A percentile compares a stretch with the other conserved stretches of the same genome.
These are phyloP conservation scores for Neonectria magnoliae DNA, from an alignment of 2,329 filamentous ascomycete genomes.

Conservation along the genomic window DNA sequence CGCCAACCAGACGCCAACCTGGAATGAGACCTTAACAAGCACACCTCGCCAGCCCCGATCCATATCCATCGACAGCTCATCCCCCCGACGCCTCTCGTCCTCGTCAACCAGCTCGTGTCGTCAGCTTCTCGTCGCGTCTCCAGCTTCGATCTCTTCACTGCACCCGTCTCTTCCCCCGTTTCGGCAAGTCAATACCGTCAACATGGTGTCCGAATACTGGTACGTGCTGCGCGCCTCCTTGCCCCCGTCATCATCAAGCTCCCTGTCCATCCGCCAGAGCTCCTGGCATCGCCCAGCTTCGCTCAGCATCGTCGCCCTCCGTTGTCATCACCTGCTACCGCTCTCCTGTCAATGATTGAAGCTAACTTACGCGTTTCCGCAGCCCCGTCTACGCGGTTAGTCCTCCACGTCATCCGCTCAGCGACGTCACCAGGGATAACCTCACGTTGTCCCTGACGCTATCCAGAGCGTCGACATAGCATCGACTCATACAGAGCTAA, in stretches of 20 bases:
- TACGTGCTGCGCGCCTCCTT: slow-evolving; percentile 63
- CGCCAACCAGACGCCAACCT: slow-evolving; percentile 52
- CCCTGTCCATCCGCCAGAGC: slow-evolving; percentile 44
- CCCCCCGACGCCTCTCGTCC: slow-evolving; percentile 29
- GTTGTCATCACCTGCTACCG: slow-evolving; percentile 16
- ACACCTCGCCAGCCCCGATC: slow-evolving; percentile 43
- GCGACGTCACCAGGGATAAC: slow-evolving; percentile 44
- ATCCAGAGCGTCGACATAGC: slow-evolving; percentile 27
- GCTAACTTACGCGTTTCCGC: slow-evolving; percentile 55
- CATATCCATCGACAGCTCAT: slow-evolving; percentile 39
- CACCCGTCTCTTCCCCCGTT: slow-evolving; percentile 24
- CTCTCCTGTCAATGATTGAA: slow-evolving; percentile 36
- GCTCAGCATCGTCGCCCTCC: slow-evolving; percentile 13
- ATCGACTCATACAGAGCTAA: slow-evolving; percentile 46
- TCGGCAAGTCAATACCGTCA: slow-evolving; percentile 53
- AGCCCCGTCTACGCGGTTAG: slow-evolving; percentile 99
- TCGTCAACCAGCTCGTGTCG: slow-evolving; percentile 25
- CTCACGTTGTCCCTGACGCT: slow-evolving; percentile 29
- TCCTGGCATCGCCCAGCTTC: slow-evolving; percentile 38
- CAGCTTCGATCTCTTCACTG: slow-evolving; percentile 30
- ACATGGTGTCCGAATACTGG: slow-evolving; percentile 85
- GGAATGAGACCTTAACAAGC: slow-evolving; percentile 52
- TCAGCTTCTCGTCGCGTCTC: slow-evolving; percentile 29
- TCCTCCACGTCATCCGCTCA: slow-evolving; percentile 53
- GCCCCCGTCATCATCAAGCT: slow-evolving; percentile 45